Evolutionary conservation across 2,329 filamentous ascomycete species (phyloP), one percentile per base, ranked within the genome.

Genomic region (Penicillium sp.): DNA sequence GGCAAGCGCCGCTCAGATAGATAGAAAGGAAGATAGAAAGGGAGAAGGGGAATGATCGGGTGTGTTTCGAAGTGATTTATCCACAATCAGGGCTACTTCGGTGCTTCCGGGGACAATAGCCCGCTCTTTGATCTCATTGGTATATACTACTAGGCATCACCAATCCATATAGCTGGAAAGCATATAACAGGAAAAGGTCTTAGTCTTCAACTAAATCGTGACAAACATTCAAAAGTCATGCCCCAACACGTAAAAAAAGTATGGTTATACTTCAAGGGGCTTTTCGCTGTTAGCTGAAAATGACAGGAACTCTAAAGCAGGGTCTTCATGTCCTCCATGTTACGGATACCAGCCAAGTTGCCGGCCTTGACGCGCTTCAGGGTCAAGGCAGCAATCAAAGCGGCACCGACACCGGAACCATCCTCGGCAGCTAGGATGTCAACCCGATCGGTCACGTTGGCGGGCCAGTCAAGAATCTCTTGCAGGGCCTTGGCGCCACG

Each of bases 381-480:
- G 9, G 85, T 88, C 69, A 88, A 68, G 7, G 85, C 85, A 7
- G 94, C 94, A 79, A 99, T 97, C 57, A 99, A 78, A 4, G 94
- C 94, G 42, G 93, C 94, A 63, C 93, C 93, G n/a, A 97, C 94
- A 83, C 93, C 94, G 61, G 88, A 93, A 61, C 94, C 94, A 72
- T 99, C 94, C 77, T 99, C 94, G 57, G 94, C 92, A 44, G 92
- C 88, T 61, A 93, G 75, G 62, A 97, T 86, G 77, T 92, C 88
- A 50, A 99, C 83, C 7, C 92, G 92, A 68, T 97, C 92, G 72
- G 92, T 88, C 73, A 87, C 88, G 77, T 90, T 89, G 51, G 83
- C 85, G 3, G 89, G 85, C 92, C 93, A 97, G 79, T 96, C 93
- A 36, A 99, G 85, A 62, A 99, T 97, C 80, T 99, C 94, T 51